Evolutionary conservation across 2,329 filamentous ascomycete genomes (phyloP), one percentile per base, ranked within the genome.

Genomic region (Orbilia javanica): DNA sequence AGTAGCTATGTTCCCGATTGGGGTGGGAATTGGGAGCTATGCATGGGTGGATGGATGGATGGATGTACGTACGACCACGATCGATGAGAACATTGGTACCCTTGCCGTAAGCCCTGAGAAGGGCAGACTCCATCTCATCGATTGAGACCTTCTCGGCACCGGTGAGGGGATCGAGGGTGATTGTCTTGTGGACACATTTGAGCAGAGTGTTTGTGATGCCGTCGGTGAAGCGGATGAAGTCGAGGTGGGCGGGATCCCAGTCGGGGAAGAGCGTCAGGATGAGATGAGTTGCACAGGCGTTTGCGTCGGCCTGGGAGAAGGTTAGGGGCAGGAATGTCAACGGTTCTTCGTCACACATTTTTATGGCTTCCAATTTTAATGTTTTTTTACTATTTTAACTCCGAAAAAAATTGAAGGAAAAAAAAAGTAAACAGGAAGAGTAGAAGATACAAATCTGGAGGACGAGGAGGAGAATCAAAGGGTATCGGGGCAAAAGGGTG

Each of bases 21-120:
- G n/a, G n/a, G n/a, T n/a, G n/a, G n/a, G n/a, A n/a, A 50, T 50
- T 50, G 46, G 6, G n/a, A 42, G 36, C 15, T 15, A 44, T 48
- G 1, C 5, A 22, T 48, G 4, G 44, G 11, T 25, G 8, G 7
- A 15, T 22, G 7, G 8, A n/a, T 25, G 5, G 2, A 50, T 3
- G 22, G 3, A 6, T 20, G 34, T 10, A 88, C 87, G 89, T 90
- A 88, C 95, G 91, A 86, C 97, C 93, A 81, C 96, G 92, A 86
- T 99, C 96, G 85, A 99, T 99, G 81, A 99, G 88, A 68, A 98
- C 88, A 83, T 97, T 94, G 81, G 96, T 98, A 80, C 94, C 93
- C 84, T 96, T 91, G 81, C 96, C 96, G 85, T 97, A 99, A 79
- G 96, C 96, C 81, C 96, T 90, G 82, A 99, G 89, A 80, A 99